Base-by-base conservation (phyloP, 2,329 filamentous ascomycete genomes). In the Drechmeria coniospora region DNA sequence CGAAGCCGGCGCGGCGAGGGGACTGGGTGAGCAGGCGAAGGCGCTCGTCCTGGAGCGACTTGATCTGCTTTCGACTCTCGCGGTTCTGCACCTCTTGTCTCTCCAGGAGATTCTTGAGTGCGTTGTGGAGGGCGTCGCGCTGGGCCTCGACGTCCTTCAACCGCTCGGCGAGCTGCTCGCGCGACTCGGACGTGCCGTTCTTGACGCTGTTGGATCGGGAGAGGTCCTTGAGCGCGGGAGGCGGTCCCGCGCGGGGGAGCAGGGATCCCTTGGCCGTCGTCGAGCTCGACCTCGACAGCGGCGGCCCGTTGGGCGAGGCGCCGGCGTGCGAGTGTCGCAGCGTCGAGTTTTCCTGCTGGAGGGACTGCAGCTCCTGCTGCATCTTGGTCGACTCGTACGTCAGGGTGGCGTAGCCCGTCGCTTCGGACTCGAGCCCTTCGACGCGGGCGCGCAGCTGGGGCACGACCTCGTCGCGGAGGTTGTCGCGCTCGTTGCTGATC, bases 111-210 rank as follows among this genome's bases (percentile, higher is more conserved):
- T 74, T 82, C 57, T 80, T 86, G 29, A 98, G 61, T 6, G 90
- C 83, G 34, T 70, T 73, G 56, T 95, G 90, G 6, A 98, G 63
- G 1, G 87, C 86, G 51, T 98, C 87, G 25, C 90, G 73, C 56
- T 98, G 90, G 23, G 82, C 75, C 53, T 95, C 87, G 8, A 94
- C 76, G 38, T 95, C 87, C 52, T 92, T 93, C 12, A 93, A 64
- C 17, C 80, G 70, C 39, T 93, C 84, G 2, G 75, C 71, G 11
- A 86, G 54, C 8, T 70, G 66, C 30, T 87, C 80, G 30, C 74
- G 65, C 4, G 70, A 73, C 40, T 80, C 68, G 32, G 44, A 52
- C 28, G 50, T 54, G 14, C 27, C 31, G 50, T 45, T 59, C 59
- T 76, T 60, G 23, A 66, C 57, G 23, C 57, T 68, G 43, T 63